phyloP scores from a whole-genome alignment of 2,329 filamentous ascomycete species.

The Ophiostoma sp. region DNA sequence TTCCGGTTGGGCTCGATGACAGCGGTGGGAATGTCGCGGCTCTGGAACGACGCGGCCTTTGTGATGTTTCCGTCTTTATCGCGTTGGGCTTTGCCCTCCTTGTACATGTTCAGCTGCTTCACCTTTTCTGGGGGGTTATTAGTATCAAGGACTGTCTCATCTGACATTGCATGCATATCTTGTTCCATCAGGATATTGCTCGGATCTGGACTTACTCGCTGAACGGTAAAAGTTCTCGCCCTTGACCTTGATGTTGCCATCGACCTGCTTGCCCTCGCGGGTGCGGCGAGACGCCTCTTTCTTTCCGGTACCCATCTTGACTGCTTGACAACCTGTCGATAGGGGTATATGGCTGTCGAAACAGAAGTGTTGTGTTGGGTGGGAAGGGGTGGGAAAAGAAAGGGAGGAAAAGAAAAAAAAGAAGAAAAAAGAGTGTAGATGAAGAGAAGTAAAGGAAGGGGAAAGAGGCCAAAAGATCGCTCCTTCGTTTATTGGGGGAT shows the following conservation, averaged over 20 bases:
- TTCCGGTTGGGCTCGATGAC: conserved; percentile 94
- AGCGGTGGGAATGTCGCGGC: conserved; percentile 75
- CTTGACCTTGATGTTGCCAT: conserved; percentile 92
- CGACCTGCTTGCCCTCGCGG: conserved; percentile 79
- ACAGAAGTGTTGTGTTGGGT: conserved; percentile 21
- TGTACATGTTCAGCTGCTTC: conserved; percentile 65
- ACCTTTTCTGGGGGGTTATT: conserved; percentile 28
- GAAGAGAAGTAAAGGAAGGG: conserved; percentile 5
- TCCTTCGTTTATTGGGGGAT: conserved; percentile 1
- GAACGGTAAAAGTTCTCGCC: conserved; percentile 96
- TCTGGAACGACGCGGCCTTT: conserved; percentile 59
- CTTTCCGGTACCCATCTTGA: conserved; percentile 52
- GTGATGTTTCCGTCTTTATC: conserved; percentile 83
- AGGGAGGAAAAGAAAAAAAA: conserved; percentile 19
- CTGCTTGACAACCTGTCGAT: conserved; percentile 16
- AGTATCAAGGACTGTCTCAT: background rate
- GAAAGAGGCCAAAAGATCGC: background rate
- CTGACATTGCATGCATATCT: too few species aligned
- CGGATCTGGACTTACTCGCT: conserved; percentile 28
- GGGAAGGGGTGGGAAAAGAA: conserved; percentile 24
- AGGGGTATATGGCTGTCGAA: background rate
- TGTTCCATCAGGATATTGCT: background rate
- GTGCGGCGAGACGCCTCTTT: conserved; percentile 82
- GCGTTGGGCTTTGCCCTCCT: conserved; percentile 78
- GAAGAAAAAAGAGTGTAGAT: conserved; percentile 18